These are phyloP conservation scores for Magnusiomyces paraingens DNA, from an alignment of 1,139 yeast species.

Conservation along the genomic window DNA sequence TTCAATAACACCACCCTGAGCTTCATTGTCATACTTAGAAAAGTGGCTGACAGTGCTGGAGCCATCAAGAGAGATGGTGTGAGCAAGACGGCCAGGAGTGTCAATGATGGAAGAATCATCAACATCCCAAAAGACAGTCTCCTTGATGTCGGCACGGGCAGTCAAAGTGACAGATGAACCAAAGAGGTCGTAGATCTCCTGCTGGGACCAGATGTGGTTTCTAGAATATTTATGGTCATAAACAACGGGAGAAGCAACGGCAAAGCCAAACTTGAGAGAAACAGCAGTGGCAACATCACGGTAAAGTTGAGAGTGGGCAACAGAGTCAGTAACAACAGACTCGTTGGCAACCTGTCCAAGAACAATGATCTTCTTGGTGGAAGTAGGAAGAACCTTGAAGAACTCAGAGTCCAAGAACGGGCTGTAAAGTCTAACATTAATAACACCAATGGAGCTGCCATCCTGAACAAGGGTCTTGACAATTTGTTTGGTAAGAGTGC, in stretches of 20 bases:
- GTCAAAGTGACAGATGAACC: slow-evolving; percentile 17
- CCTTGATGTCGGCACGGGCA: slow-evolving; percentile 20
- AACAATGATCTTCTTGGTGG: slow-evolving; percentile 57
- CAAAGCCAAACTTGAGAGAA: slow-evolving; percentile 34
- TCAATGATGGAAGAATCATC: slow-evolving; percentile 33
- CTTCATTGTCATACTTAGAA: slow-evolving; percentile 62
- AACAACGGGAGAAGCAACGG: slow-evolving; percentile 23
- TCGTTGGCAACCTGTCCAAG: slow-evolving; percentile 46
- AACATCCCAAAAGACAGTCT: slow-evolving; percentile 52
- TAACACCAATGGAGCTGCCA: slow-evolving; percentile 48
- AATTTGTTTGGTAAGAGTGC: slow-evolving; percentile 46
- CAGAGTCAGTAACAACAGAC: slow-evolving; percentile 32
- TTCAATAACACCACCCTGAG: slow-evolving; percentile 72
- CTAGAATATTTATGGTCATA: slow-evolving; percentile 30
- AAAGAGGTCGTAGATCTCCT: slow-evolving; percentile 23
- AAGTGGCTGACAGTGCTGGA: slow-evolving; percentile 48
- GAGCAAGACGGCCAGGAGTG: slow-evolving; percentile 62
- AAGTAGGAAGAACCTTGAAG: slow-evolving; percentile 49
- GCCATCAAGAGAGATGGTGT: slow-evolving; percentile 63
- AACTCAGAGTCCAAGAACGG: slow-evolving; percentile 56
- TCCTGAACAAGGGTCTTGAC: slow-evolving; percentile 28
- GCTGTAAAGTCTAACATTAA: slow-evolving; percentile 70
- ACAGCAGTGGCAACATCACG: slow-evolving; percentile 71
- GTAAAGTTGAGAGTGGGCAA: slow-evolving; percentile 39
- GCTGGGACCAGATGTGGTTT: slow-evolving; percentile 23